phyloP scores from a whole-genome alignment of 2,329 filamentous ascomycete genomes.

The Sclerotiophoma versabilis region DNA sequence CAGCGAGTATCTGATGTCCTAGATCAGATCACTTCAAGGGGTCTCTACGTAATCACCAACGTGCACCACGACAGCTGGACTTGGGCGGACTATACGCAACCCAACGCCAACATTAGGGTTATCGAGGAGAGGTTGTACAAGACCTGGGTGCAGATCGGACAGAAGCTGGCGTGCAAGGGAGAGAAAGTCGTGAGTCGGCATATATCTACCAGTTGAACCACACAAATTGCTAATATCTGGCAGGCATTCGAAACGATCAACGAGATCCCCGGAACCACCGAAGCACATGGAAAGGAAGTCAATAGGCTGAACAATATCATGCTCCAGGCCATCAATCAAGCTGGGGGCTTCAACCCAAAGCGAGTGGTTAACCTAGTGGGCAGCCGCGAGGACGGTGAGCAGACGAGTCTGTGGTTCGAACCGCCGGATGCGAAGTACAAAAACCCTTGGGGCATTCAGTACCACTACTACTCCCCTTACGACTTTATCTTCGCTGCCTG shows the following conservation, averaged over 20 bases:
- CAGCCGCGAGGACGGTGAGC: conserved; percentile 58
- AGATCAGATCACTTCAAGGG: conserved; percentile 61
- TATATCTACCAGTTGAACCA: no score
- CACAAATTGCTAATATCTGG: neutral
- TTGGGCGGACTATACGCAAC: conserved; percentile 62
- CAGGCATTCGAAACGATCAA: conserved; percentile 66
- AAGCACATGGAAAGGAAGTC: conserved; percentile 58
- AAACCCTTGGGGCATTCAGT: conserved; percentile 67
- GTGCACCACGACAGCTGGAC: conserved; percentile 67
- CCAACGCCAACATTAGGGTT: conserved; percentile 56
- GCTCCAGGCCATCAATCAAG: conserved; percentile 60
- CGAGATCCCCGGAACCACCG: conserved; percentile 62
- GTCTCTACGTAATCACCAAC: conserved; percentile 63
- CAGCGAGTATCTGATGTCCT: conserved; percentile 65
- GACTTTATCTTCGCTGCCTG: conserved; percentile 55
- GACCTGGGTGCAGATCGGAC: conserved; percentile 66
- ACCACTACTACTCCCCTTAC: conserved; percentile 67
- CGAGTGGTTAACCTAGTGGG: conserved; percentile 65
- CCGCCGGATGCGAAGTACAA: conserved; percentile 55
- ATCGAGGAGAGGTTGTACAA: conserved; percentile 65
- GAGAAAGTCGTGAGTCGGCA: conserved; percentile 49
- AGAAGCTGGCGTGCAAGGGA: conserved; percentile 62
- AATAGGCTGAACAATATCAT: conserved; percentile 67
- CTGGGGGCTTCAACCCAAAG: conserved; percentile 63
- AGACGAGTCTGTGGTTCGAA: conserved; percentile 64